These are phyloP conservation scores for Arxiozyma bovina DNA, from an alignment of 1,139 yeast species.

Conservation along the genomic window DNA sequence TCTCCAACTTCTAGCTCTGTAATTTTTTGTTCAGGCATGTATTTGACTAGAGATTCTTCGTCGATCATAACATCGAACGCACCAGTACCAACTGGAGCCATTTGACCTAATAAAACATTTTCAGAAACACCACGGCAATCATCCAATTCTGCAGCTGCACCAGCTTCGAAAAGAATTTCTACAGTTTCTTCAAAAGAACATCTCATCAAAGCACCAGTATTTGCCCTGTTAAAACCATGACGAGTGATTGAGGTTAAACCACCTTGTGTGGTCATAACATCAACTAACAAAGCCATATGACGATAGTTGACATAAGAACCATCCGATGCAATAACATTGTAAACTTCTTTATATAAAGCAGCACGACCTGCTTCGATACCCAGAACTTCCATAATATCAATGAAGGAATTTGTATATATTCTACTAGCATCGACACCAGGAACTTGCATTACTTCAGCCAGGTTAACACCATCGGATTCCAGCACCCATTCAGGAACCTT, in stretches of 20 bases:
- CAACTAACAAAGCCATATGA: constrained; percentile 94
- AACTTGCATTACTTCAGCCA: constrained; percentile 90
- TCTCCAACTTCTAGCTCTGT: constrained; percentile 39
- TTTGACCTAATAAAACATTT: constrained; percentile 93
- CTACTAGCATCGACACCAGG: constrained; percentile 89
- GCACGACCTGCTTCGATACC: constrained; percentile 99
- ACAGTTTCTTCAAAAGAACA: constrained; percentile 99
- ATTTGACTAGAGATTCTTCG: constrained; percentile 67
- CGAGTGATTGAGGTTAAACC: constrained; percentile 98
- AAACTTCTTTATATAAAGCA: constrained; percentile 85
- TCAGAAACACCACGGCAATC: constrained; percentile 98
- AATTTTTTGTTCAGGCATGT: constrained; percentile 33
- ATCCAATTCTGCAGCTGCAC: constrained; percentile 94
- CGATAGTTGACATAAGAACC: constrained; percentile 99
- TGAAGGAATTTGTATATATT: constrained; percentile 91
- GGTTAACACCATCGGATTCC: constrained; percentile 96
- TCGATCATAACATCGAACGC: constrained; percentile 94
- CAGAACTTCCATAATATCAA: constrained; percentile 85
- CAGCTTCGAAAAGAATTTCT: constrained; percentile 94
- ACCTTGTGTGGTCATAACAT: constrained; percentile 98
- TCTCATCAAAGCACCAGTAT: constrained; percentile 98
- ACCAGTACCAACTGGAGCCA: constrained; percentile 99
- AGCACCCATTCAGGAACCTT: constrained; percentile 95
- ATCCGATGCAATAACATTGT: constrained; percentile 96
- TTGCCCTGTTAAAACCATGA: constrained; percentile 98